Percentiles rank a stretch among this genome's conserved stretches.
These are phyloP conservation scores for Aspergillus tamarii DNA, from an alignment of 2,329 filamentous ascomycete genomes.

Conservation along the genomic window DNA sequence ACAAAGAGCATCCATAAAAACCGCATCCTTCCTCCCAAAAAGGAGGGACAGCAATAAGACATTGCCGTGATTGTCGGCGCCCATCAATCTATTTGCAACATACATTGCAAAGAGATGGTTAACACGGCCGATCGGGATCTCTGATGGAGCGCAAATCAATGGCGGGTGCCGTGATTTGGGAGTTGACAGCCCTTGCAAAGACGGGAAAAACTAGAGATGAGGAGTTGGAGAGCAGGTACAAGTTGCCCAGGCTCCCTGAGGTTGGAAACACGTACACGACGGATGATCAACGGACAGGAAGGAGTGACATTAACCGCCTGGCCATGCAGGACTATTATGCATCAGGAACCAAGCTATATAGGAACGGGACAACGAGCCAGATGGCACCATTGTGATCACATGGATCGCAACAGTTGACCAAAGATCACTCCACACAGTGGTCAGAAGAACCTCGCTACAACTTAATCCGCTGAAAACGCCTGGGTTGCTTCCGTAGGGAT, in stretches of 20 bases:
- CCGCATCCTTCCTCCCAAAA: constrained; percentile 61
- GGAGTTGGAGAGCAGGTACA: constrained; percentile 46
- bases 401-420: constrained; percentile 33
- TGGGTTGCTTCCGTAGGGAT: constrained; percentile 29
- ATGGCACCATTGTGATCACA: constrained; percentile 27
- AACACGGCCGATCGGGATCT: constrained; percentile 66
- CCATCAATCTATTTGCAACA: constrained; percentile 58
- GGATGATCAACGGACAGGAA: constrained; percentile 27
- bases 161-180: constrained; percentile 58
- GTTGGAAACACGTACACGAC: constrained; percentile 55
- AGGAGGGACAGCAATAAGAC: constrained; percentile 35
- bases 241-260: constrained; percentile 41
- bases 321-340: constrained; percentile 20
- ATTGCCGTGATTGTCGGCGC: constrained; percentile 53
- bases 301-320: constrained; percentile 19
- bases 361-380: constrained; percentile 45
- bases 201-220: constrained; percentile 16
- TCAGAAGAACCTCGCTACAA: constrained; percentile 60
- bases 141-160: constrained; percentile 51
- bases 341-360: constrained; percentile 29
- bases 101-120: constrained; percentile 64
- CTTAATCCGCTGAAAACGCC: constrained; percentile 29
- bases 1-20: constrained; percentile 98
- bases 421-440: constrained; percentile 45
- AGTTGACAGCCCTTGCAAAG: constrained; percentile 40